Evolutionary conservation across 179 eudicot genomes (phyloP).

Genomic region (Beta corolliflora): DNA sequence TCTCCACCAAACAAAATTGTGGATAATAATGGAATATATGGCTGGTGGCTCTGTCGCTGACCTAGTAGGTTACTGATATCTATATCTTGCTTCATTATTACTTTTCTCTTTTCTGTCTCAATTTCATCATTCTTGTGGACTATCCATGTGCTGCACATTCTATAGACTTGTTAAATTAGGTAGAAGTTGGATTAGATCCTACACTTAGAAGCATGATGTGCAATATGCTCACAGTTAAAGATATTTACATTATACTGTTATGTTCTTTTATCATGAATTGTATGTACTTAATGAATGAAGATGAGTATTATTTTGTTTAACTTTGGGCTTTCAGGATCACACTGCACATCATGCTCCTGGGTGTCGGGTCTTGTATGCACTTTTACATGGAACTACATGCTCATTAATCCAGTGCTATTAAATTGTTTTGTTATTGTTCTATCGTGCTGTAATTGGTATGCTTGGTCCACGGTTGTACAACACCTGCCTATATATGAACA

Average conservation of each 20-base stretch:
- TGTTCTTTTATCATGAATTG: too few relatives aligned
- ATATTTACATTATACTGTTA: too few relatives aligned
- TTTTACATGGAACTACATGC: neutral
- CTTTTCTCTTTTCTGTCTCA: slow-evolving; percentile 11
- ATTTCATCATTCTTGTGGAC: neutral
- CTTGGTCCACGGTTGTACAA: neutral
- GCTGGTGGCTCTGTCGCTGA: slow-evolving; percentile 99
- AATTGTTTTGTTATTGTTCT: neutral
- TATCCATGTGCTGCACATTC: neutral
- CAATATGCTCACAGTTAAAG: too few relatives aligned
- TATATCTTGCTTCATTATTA: slow-evolving; percentile 15
- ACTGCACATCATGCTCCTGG: too few relatives aligned
- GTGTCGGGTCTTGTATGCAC: too few relatives aligned
- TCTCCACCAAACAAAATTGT: slow-evolving; percentile 85
- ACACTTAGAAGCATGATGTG: too few relatives aligned
- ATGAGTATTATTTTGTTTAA: too few relatives aligned
- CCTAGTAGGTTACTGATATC: slow-evolving; percentile 61
- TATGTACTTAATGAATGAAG: too few relatives aligned
- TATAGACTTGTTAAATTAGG: neutral
- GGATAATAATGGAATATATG: slow-evolving; percentile 99
- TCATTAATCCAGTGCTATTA: neutral
- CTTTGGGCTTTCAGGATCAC: too few relatives aligned
- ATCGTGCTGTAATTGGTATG: neutral
- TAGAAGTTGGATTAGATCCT: neutral
- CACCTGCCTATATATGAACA: neutral